Evolutionary conservation across 2,329 filamentous ascomycete genomes (phyloP), one percentile per base, ranked within the genome.

Genomic region (Penicillium sp.): DNA sequence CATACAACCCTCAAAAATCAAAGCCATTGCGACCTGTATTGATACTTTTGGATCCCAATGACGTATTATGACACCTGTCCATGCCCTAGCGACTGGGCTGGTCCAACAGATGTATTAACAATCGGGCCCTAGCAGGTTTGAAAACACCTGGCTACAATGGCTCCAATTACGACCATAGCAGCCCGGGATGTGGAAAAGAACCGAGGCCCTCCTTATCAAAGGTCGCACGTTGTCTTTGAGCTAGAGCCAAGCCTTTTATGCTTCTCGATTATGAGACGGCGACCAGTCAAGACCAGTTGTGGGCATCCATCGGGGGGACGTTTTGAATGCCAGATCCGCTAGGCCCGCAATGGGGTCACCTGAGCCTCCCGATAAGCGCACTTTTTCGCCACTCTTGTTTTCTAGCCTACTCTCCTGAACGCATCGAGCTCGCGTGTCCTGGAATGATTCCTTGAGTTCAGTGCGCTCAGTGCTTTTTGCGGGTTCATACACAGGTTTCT

Each of bases 301-400:
- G 30, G 43, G 13, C 14, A 6, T 16, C 26, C 19, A 22, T 22
- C 19, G 19, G 19, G 16, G 37, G 22, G 16, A 37, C 6, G 16
- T 53, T 43, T 48, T 58, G 26, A 40, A 13, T 60, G 68, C 63
- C 67, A 64, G 61, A 68, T 70, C 57, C 59, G 37, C 61, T 52
- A 70, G 62, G 66, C 65, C 33, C 26, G 10, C 59, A 14, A 37
- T n/a, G 28, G 40, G 40, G 60, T 68, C 66, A 66, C 66, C 65
- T 68, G 66, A 68, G 62, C 46, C 43, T 55, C 57, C 59, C 65
- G 64, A 68, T 69, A 68, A 65, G 63, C 59, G 55, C 61, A 51
- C 22, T 54, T 64, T 62, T 65, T 65, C 58, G 65, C 65, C 66
- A 67, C 63, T 37, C 51, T 64, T 65, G 43, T 26, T 19, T 28